Evolutionary conservation across 1,139 yeast genomes (phyloP), one percentile per base, ranked within the genome.

Genomic region (Fermentozyma sake): DNA sequence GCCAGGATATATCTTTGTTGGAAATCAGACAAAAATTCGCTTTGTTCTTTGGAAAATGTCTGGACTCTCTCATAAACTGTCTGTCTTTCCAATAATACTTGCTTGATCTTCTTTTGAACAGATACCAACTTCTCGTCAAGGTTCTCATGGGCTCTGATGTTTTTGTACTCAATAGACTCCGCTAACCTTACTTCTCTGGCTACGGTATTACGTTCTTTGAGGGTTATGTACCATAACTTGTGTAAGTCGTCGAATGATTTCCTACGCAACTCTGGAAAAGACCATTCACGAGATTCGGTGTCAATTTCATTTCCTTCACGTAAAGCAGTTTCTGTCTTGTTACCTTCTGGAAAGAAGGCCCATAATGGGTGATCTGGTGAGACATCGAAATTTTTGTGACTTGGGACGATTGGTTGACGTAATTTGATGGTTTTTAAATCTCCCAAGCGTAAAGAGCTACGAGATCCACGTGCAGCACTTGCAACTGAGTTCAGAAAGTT

Each of bases 201-300:
- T 33, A 91, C 55, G 20, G 76, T 62, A 55, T 91, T 93, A 41
- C 95, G 68, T 54, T 91, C 96, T 50, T 78, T 83, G 40, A 91
- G 61, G 41, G 89, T 76, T 26, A 81, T 68, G 53, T 86, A 89
- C 97, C 98, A 91, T 44, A 91, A 68, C 26, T 76, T 73, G 56
- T 93, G 98, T 46, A 91, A 64, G 53, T 91, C 98, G 22, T 87
- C 94, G 48, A 87, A 93, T 10, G 87, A 76, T 55, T 91, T 93
- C 37, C 93, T 72, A 55, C 99, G 79, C 41, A 91, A 72, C 51
- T 91, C 97, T 8, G 87, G 80, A 34, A 86, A 71, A 6, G 80
- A 62, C 99, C 98, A 93, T 7, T 93, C 65, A 41, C 96, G 72
- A 9, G 94, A 85, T 17, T 46, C 48, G 16, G 63, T 55, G 33